Evolutionary conservation across 257 asterid species (phyloP).

Genomic region (Nicotiana attenuata): DNA sequence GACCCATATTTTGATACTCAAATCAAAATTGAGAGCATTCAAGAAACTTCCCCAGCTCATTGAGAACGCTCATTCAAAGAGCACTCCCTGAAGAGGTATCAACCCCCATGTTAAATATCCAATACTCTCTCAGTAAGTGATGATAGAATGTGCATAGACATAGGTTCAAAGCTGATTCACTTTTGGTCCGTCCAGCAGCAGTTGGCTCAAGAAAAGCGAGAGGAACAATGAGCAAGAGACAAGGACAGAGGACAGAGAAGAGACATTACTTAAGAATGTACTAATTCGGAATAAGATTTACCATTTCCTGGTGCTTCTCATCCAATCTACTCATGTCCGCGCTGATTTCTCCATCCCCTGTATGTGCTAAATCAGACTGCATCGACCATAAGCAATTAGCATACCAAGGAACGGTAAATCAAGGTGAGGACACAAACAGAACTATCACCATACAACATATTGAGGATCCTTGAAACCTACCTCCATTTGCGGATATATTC

Average conservation of each 20-base stretch:
- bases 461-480: conserved; percentile 38
- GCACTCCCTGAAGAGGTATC: background rate
- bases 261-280: background rate
- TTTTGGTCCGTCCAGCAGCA: background rate
- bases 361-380: conserved; percentile 49
- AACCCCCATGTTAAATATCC: background rate
- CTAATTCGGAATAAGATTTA: conserved; percentile 21
- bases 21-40: background rate
- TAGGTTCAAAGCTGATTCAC: background rate
- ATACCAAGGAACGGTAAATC: background rate
- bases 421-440: conserved; percentile 15
- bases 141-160: background rate
- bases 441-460: conserved; percentile 13
- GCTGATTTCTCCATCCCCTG: conserved; percentile 55
- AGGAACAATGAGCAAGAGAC: background rate
- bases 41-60: background rate
- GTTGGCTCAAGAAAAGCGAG: background rate
- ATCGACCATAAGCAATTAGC: conserved; percentile 13
- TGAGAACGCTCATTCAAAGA: background rate
- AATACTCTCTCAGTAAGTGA: background rate
- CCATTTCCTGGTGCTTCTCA: conserved; percentile 69
- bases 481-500: conserved; percentile 69
- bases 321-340: conserved; percentile 46
- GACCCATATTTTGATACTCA: background rate
- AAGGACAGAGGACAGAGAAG: background rate